phyloP scores from a whole-genome alignment of 2,329 filamentous ascomycete genomes.

The Nemania bipapillata region DNA sequence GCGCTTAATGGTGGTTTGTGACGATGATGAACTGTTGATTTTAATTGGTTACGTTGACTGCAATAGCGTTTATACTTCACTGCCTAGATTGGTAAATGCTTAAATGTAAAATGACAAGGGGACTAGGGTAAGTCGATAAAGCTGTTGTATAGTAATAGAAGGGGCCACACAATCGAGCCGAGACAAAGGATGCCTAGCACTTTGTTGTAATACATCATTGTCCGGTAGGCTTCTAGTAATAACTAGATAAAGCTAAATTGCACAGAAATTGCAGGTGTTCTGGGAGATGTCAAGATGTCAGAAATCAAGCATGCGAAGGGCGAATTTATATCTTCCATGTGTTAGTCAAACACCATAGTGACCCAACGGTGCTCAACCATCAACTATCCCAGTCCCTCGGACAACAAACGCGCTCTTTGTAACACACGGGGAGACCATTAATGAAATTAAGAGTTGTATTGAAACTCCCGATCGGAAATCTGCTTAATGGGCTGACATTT shows the following conservation, averaged over 20 bases:
- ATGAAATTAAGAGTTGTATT: constrained; percentile 42
- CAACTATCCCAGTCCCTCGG: constrained; percentile 40
- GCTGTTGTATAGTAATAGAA: not conserved
- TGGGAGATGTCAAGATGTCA: not conserved
- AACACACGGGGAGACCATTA: constrained; percentile 44
- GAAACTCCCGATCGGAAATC: constrained; percentile 50
- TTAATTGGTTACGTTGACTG: not conserved
- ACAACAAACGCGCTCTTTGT: constrained; percentile 42
- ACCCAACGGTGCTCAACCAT: constrained; percentile 42
- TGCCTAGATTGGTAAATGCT: not conserved
- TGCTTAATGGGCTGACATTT: constrained; percentile 48
- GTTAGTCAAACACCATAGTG: constrained; percentile 1
- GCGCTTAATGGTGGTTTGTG: not conserved
- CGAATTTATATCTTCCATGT: constrained; percentile 20
- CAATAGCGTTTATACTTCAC: not conserved
- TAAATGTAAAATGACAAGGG: not conserved
- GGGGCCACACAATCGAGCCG: not conserved
- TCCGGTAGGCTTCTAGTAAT: not conserved
- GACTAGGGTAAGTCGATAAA: not conserved
- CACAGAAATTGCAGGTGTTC: constrained; percentile 22
- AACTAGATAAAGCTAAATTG: not conserved
- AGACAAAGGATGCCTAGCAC: not conserved
- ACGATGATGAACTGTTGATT: not conserved
- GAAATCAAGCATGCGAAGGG: not conserved
- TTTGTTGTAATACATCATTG: not conserved